Conservation (phyloP, 1,284 basidiomycete species). For the Microbotryum scabiosae region DNA sequence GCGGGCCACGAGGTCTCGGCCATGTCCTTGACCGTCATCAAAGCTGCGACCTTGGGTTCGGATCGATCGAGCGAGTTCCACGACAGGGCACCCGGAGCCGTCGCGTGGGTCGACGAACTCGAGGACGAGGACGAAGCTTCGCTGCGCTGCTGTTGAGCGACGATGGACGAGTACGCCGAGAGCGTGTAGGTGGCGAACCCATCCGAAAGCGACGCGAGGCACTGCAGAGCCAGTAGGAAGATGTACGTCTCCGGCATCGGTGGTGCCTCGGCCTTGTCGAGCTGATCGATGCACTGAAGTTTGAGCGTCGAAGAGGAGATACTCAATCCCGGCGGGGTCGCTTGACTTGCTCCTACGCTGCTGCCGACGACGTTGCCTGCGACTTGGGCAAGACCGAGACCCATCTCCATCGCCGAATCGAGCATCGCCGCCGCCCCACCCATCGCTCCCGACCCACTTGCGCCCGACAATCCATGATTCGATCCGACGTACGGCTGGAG, state of each 20-base stretch:
- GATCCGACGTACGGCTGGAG: conserved; percentile 21
- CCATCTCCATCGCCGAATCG: conserved; percentile 71
- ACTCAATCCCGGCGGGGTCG: conserved; percentile 59
- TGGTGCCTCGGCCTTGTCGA: conserved; percentile 91
- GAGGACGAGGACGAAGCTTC: not conserved
- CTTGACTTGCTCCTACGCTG: conserved; percentile 52
- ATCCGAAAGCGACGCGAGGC: conserved; percentile 76
- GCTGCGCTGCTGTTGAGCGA: conserved; percentile 46
- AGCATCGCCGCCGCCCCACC: conserved; percentile 53
- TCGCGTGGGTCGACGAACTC: no score
- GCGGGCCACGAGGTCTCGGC: conserved; percentile 81
- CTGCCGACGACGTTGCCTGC: conserved; percentile 57
- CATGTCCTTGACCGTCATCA: conserved; percentile 62
- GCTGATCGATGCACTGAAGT: conserved; percentile 72
- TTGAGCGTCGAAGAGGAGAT: conserved; percentile 16
- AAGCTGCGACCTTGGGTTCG: conserved; percentile 41
- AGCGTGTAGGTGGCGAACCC: conserved; percentile 68
- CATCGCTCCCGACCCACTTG: not conserved
- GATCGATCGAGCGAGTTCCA: conserved; percentile 21
- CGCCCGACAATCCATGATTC: not conserved
- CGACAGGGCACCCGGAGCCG: no score
- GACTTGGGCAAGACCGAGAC: conserved; percentile 52
- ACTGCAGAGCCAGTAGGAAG: conserved; percentile 83
- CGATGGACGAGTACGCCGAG: conserved; percentile 51
- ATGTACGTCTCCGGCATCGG: conserved; percentile 84